Conservation (phyloP, 2,329 filamentous ascomycete species). For the Zymoseptoria brevis region DNA sequence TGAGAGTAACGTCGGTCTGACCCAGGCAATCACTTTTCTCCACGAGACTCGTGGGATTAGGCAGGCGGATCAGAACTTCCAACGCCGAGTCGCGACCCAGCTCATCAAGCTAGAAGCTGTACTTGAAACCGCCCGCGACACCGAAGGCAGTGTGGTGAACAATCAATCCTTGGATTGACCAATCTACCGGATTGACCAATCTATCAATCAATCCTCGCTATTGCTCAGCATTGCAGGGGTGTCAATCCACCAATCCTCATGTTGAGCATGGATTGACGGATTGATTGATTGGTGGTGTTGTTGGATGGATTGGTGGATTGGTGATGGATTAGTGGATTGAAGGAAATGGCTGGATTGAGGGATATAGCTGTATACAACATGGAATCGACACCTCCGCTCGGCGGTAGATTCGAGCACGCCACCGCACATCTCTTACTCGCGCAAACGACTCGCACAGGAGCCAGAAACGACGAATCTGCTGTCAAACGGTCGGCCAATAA, state of each 20-base stretch:
- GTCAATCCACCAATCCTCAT: too few species aligned
- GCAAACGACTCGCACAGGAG: too few species aligned
- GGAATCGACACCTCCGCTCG: too few species aligned
- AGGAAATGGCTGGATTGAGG: not conserved
- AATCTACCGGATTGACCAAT: not conserved
- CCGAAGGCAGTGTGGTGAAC: constrained; percentile 1
- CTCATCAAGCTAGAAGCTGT: constrained; percentile 12
- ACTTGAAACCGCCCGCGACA: constrained; percentile 10
- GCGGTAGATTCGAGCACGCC: too few species aligned
- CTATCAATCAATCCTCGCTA: not conserved
- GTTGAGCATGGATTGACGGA: too few species aligned
- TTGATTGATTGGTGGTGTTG: too few species aligned
- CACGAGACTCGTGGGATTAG: constrained; percentile 14
- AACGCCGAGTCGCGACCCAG: constrained; percentile 12
- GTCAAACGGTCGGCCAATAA: too few species aligned
- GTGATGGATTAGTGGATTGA: not conserved
- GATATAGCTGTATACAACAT: not conserved
- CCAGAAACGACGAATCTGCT: too few species aligned
- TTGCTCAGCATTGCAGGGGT: not conserved
- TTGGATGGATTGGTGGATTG: not conserved
- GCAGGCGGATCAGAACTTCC: constrained; percentile 17
- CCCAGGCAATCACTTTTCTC: constrained; percentile 14
- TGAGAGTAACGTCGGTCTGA: constrained; percentile 12
- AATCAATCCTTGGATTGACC: not conserved
- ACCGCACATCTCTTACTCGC: too few species aligned